These are phyloP conservation scores for Trichoderma sp. DNA, from an alignment of 2,329 filamentous ascomycete genomes.

Conservation along the genomic window DNA sequence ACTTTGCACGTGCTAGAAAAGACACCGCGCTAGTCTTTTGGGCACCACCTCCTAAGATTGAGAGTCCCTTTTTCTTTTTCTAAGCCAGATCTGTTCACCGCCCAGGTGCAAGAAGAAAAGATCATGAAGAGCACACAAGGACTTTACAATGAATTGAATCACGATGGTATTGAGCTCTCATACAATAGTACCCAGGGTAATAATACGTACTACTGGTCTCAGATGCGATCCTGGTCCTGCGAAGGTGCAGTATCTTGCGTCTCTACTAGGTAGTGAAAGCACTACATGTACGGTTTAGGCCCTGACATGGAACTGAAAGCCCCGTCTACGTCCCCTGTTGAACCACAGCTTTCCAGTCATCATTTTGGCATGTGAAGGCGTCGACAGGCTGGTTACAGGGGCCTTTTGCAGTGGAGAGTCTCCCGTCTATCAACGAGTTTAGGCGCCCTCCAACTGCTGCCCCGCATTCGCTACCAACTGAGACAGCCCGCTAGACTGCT, in stretches of 20 bases:
- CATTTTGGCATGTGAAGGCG: constrained; percentile 7
- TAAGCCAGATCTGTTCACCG: constrained; percentile 5
- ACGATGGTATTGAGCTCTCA: too few relatives aligned
- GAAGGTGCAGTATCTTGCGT: not conserved
- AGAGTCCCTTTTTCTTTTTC: constrained; percentile 5
- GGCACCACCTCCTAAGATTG: not conserved
- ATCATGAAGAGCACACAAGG: not conserved
- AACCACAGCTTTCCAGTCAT: not conserved
- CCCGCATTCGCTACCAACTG: constrained; percentile 16
- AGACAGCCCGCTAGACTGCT: not conserved
- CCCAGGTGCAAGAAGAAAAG: not conserved
- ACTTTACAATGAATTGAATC: not conserved
- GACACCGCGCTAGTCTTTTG: constrained; percentile 10
- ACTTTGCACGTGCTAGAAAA: constrained; percentile 26
- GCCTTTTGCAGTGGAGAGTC: constrained; percentile 5
- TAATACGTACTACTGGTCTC: too few relatives aligned
- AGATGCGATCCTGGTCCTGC: not conserved
- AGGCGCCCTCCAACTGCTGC: constrained; percentile 11
- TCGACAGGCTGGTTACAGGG: not conserved
- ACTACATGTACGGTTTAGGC: too few relatives aligned
- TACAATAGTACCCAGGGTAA: too few relatives aligned
- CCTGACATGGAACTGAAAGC: too few relatives aligned
- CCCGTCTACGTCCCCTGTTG: too few relatives aligned
- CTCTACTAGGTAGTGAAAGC: too few relatives aligned
- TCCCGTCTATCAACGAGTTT: not conserved